Percentiles rank a stretch among this genome's conserved stretches.
Evolutionary conservation across 208 protist species (phyloP).

Genomic region (Naegleria lovaniensis): DNA sequence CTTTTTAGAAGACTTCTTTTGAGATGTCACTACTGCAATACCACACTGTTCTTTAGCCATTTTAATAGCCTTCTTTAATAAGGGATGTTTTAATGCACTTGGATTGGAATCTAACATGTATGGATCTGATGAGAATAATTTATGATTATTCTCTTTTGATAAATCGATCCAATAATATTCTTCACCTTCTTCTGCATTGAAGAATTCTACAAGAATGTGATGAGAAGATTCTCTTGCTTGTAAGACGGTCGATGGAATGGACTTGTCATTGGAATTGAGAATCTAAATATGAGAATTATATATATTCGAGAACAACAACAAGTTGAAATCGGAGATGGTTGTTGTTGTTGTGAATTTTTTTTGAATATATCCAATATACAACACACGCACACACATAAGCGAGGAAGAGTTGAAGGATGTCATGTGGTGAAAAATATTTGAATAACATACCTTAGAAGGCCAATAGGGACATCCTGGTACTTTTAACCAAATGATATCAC

Average conservation of each 20-base stretch:
- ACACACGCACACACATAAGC: too few species aligned
- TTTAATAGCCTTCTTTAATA: background rate
- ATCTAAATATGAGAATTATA: background rate
- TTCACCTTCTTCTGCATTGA: background rate
- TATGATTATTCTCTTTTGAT: background rate
- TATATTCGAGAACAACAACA: background rate
- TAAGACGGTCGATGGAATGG: background rate
- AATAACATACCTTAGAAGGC: background rate
- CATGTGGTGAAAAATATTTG: too few species aligned
- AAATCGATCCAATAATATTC: background rate
- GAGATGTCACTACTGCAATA: background rate
- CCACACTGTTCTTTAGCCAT: background rate
- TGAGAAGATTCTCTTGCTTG: background rate
- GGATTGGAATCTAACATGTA: background rate
- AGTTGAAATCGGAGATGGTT: background rate
- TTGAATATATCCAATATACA: too few species aligned
- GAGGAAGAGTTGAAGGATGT: too few species aligned
- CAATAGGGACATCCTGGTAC: background rate
- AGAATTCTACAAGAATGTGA: background rate
- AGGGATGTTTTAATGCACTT: background rate
- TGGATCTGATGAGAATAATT: background rate
- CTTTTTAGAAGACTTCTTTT: background rate
- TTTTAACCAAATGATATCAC: background rate
- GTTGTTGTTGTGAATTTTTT: background rate
- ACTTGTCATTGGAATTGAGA: background rate